These are phyloP conservation scores for Phytophthora crassamura DNA, from an alignment of 352 stramenopile genomes.

Conservation along the genomic window DNA sequence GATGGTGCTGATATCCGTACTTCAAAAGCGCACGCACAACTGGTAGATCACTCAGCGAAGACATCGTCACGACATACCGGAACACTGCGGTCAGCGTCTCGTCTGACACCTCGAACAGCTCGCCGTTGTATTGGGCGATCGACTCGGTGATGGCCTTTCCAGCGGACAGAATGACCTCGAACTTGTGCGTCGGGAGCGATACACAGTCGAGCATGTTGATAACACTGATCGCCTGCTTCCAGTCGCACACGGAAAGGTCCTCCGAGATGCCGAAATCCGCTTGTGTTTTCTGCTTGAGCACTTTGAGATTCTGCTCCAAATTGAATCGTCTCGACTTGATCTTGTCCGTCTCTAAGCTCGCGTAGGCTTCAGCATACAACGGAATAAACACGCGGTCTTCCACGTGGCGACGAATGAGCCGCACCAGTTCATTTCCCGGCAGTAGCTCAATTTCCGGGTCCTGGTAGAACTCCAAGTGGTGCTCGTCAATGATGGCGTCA, in stretches of 20 bases:
- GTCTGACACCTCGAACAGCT: slow-evolving; percentile 65
- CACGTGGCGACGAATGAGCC: slow-evolving; percentile 73
- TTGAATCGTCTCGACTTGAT: slow-evolving; percentile 44
- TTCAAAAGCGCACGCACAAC: slow-evolving; percentile 61
- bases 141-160: slow-evolving; percentile 55
- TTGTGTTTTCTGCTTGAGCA: slow-evolving; percentile 60
- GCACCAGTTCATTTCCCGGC: slow-evolving; percentile 77
- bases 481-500: slow-evolving; percentile 70
- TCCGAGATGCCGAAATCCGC: slow-evolving; percentile 71
- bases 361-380: slow-evolving; percentile 61
- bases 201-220: slow-evolving; percentile 78
- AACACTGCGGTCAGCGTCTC: slow-evolving; percentile 72
- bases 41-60: slow-evolving; percentile 63
- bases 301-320: slow-evolving; percentile 62
- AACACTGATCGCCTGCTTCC: slow-evolving; percentile 58
- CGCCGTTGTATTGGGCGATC: slow-evolving; percentile 62
- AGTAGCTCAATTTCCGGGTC: slow-evolving; percentile 69
- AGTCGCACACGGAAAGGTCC: slow-evolving; percentile 70
- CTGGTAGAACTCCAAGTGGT: slow-evolving; percentile 70
- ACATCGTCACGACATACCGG: slow-evolving; percentile 71
- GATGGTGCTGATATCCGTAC: slow-evolving; percentile 70
- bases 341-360: slow-evolving; percentile 53
- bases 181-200: slow-evolving; percentile 85
- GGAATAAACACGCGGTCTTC: slow-evolving; percentile 85
- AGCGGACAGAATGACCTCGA: slow-evolving; percentile 73